Evolutionary conservation across 1,139 yeast genomes (phyloP).

Genomic region (Nakaseomyces uthaithaninus): DNA sequence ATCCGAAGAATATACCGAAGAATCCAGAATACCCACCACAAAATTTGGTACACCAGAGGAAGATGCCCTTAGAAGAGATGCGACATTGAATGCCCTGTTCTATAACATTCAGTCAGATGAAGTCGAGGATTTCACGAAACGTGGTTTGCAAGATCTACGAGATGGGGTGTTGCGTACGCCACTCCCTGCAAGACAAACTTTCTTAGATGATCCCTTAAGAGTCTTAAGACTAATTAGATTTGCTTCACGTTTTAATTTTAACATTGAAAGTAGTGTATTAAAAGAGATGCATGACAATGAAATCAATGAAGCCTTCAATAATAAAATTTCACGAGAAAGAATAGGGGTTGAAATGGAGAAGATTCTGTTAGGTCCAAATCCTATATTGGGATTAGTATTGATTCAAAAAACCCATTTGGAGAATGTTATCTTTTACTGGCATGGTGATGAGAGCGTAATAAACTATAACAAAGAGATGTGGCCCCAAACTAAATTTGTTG

Average conservation of each 20-base stretch:
- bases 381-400: conserved; percentile 55
- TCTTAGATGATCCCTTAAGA: conserved; percentile 86
- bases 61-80: conserved; percentile 90
- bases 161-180: conserved; percentile 80
- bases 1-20: conserved; percentile 73
- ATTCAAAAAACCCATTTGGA: conserved; percentile 49
- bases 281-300: conserved; percentile 56
- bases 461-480: conserved; percentile 18
- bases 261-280: conserved; percentile 50
- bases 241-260: conserved; percentile 70
- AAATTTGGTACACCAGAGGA: conserved; percentile 83
- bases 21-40: conserved; percentile 69
- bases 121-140: conserved; percentile 78
- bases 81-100: conserved; percentile 85
- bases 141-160: conserved; percentile 63
- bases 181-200: conserved; percentile 71
- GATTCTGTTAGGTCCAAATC: conserved; percentile 54
- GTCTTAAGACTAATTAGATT: conserved; percentile 78
- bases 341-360: conserved; percentile 82
- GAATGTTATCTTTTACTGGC: conserved; percentile 46
- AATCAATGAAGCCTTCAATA: conserved; percentile 50
- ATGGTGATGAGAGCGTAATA: conserved; percentile 20
- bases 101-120: conserved; percentile 60
- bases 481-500: conserved; percentile 12
- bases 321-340: conserved; percentile 83